Base-by-base conservation (phyloP, 2,329 filamentous ascomycete genomes). In the Trichoderma sp. region DNA sequence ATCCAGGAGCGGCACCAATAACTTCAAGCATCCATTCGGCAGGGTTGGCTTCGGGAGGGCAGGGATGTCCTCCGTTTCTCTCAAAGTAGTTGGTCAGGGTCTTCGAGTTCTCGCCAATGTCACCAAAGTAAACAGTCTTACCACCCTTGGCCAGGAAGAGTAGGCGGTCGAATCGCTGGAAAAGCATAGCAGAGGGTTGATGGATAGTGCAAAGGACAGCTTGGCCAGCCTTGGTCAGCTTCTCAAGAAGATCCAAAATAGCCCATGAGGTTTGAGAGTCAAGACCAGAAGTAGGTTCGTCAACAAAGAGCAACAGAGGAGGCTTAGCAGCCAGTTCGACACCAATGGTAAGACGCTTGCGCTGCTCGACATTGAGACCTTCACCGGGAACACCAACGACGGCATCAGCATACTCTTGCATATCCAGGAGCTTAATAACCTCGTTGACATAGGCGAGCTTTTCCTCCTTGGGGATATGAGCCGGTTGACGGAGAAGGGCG, bases 141-240 rank as follows among this genome's bases (percentile, higher is more conserved):
- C 93, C 93, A 70, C 93, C 93, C 77, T 88, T 91, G 39, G 91
- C 90, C 17, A 96, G 84, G 84, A 96, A 93, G 36, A 95, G 85
- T 8, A 96, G 87, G 72, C 92, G 88, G 77, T 96, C 93, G 79
- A 96, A 98, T 72, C 93, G 92, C 80, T 97, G 93, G 85, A 98
- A 97, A 68, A 98, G 87, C 87, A 97, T 94, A 39, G 95, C 94
- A 15, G 93, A 97, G n/a, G 95, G 95, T 81, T 98, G 95, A 80
- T 98, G 95, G 73, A 98, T 98, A 0, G 95, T 98, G 84, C 94
- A 97, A n/a, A 98, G 90, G 81, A 98, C 93, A 66, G 95, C 95
- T 80, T 97, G 94, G 17, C 95, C 95, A 74, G 90, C 92, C 80
- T 95, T 92, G 76, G 94, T 94, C 39, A 98, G 86, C 82, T 97